Conservation (phyloP, 129 eudicot genomes). For the Kitagawia praeruptora region DNA sequence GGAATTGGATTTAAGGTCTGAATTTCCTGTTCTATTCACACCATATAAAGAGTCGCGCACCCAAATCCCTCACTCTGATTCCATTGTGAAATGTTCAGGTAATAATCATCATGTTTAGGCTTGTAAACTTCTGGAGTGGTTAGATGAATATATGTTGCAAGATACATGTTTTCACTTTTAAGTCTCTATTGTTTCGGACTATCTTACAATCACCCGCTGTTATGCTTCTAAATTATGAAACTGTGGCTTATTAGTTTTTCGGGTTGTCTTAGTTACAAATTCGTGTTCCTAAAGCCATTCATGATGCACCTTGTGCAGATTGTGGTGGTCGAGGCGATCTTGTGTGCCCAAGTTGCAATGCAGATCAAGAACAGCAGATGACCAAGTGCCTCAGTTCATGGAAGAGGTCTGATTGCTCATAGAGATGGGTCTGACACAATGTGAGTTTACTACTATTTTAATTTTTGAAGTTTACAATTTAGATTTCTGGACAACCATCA, state of each 20-base stretch:
- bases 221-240: background rate
- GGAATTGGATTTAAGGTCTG: conserved; percentile 91
- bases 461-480: background rate
- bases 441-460: conserved; percentile 23
- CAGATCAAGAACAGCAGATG: conserved; percentile 69
- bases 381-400: conserved; percentile 54
- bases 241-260: background rate
- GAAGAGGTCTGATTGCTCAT: conserved; percentile 96
- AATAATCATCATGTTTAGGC: background rate
- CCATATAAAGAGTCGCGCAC: conserved; percentile 58
- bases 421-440: conserved; percentile 89
- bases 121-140: background rate
- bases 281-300: background rate
- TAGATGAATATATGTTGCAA: background rate
- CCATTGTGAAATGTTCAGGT: conserved; percentile 75
- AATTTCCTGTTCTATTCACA: conserved; percentile 73
- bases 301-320: conserved; percentile 31
- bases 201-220: background rate
- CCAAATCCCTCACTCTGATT: conserved; percentile 75
- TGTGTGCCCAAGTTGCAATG: conserved; percentile 70
- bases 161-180: background rate
- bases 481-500: background rate
- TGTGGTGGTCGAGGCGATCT: conserved; percentile 72
- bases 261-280: background rate
- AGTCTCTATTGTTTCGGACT: background rate